phyloP scores from a whole-genome alignment of 202 grass and related monocot species.

The Elaeis oleifera region DNA sequence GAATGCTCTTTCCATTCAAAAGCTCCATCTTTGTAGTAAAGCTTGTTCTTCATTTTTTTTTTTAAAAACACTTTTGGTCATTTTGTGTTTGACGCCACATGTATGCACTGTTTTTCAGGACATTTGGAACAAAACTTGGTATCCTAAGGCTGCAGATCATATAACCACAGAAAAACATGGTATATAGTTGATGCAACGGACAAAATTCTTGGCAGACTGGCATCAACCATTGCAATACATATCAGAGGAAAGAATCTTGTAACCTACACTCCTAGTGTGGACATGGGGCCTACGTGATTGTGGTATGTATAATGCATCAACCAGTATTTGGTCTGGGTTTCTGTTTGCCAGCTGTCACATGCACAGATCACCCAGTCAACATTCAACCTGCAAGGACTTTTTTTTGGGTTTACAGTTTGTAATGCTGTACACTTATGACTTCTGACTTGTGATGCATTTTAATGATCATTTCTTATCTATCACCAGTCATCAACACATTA shows the following conservation, averaged over 20 bases:
- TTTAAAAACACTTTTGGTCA: too few relatives aligned
- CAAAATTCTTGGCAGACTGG: slow-evolving; percentile 85
- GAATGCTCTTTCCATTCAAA: too few relatives aligned
- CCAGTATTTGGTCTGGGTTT: neutral
- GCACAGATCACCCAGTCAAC: neutral
- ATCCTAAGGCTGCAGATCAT: slow-evolving; percentile 91
- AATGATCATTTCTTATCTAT: too few relatives aligned
- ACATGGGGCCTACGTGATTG: slow-evolving; percentile 98
- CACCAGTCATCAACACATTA: too few relatives aligned
- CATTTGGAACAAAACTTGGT: slow-evolving; percentile 98
- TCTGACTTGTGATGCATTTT: too few relatives aligned
- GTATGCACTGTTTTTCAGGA: slow-evolving; percentile 39
- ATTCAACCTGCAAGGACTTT: too few relatives aligned
- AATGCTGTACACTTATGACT: too few relatives aligned
- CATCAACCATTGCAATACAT: slow-evolving; percentile 91
- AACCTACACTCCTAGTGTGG: slow-evolving; percentile 93
- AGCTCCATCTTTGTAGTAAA: too few relatives aligned
- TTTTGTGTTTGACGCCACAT: too few relatives aligned
- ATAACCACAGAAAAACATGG: slow-evolving; percentile 81
- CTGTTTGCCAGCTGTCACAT: neutral
- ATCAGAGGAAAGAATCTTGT: slow-evolving; percentile 96
- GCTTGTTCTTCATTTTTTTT: too few relatives aligned
- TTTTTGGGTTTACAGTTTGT: too few relatives aligned
- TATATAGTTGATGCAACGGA: slow-evolving; percentile 93
- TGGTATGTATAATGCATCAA: slow-evolving; percentile 48